Evolutionary conservation across 352 stramenopile species (phyloP).

Genomic region (Globisporangium orthogonon): DNA sequence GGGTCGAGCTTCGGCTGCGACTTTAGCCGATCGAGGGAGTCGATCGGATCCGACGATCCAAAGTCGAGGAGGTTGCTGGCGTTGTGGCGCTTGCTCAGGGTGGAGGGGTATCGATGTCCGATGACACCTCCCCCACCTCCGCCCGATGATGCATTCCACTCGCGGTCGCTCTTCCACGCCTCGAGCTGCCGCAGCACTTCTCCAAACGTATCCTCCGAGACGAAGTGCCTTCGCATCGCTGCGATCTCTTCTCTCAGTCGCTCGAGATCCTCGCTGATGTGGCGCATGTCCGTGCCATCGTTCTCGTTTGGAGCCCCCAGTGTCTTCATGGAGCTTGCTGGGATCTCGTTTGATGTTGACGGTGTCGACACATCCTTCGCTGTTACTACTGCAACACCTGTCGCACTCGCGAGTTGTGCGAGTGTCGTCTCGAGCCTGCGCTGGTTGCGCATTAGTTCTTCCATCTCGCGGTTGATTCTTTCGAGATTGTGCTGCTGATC

Average conservation of each 20-base stretch:
- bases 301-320: neutral
- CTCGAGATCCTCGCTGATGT: constrained; percentile 28
- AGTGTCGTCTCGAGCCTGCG: constrained; percentile 26
- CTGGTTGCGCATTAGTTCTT: constrained; percentile 37
- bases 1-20: constrained; percentile 61
- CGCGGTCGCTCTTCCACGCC: constrained; percentile 25
- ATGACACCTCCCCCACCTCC: constrained; percentile 13
- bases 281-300: constrained; percentile 3
- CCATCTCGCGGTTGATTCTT: constrained; percentile 32
- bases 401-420: constrained; percentile 12
- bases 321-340: neutral
- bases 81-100: constrained; percentile 20
- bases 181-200: constrained; percentile 39
- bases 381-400: neutral
- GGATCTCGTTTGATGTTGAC: neutral
- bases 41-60: neutral
- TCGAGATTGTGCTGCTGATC: constrained; percentile 34
- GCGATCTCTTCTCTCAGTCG: constrained; percentile 29
- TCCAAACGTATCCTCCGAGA: constrained; percentile 34
- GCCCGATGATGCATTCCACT: constrained; percentile 3
- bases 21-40: constrained; percentile 30
- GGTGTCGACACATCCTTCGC: neutral
- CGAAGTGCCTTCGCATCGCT: constrained; percentile 36
- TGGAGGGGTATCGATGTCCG: constrained; percentile 20
- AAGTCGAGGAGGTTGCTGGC: constrained; percentile 2